Base-by-base conservation (phyloP, 441 rosid genomes). In the Populus hybrid region DNA sequence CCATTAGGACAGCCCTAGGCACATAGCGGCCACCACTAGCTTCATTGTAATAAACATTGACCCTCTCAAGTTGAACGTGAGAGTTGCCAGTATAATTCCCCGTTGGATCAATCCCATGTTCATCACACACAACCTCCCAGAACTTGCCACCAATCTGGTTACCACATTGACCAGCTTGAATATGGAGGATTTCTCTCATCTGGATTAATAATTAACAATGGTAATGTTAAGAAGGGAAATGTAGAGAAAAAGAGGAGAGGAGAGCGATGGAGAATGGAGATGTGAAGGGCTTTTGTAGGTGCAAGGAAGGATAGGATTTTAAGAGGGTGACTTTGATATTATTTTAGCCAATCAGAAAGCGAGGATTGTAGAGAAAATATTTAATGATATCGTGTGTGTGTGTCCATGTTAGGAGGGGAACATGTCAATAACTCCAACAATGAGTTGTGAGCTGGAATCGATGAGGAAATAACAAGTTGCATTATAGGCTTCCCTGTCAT, bases 111-210 rank as follows among this genome's bases (percentile, higher is more conserved):
- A 89, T 87, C 50, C 92, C 92, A 63, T 87, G 92, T 59, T 89
- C 92, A 72, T 83, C 87, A 19, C 92, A 89, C 23, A 87, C 89
- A 32, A 89, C 89, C 69, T 87, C 92, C 91, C 91, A 89, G 46
- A 89, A 89, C 72, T 89, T 87, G 77, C 82, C 75, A 5, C 92
- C 92, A 26, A 89, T 89, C 75, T 89, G 92, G 73, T 89, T 89
- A 5, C 92, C 90, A 21, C 92, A 89, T 75, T 89, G 92, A 30
- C 92, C 90, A 1, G 89, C 92, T 87, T 89, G 92, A 71, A 89
- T 75, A 53, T 89, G 90, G 76, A 89, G 89, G 72, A 89, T 89
- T 79, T 89, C 92, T 76, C 92, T 87, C 92, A 89, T 89, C 38
- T 69, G 78, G 50, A 32, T 3, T 3, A 7, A 23, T 70, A 16